Evolutionary conservation across 75 land plant genomes (phyloP).

Genomic region (Cunninghamia lanceolata): DNA sequence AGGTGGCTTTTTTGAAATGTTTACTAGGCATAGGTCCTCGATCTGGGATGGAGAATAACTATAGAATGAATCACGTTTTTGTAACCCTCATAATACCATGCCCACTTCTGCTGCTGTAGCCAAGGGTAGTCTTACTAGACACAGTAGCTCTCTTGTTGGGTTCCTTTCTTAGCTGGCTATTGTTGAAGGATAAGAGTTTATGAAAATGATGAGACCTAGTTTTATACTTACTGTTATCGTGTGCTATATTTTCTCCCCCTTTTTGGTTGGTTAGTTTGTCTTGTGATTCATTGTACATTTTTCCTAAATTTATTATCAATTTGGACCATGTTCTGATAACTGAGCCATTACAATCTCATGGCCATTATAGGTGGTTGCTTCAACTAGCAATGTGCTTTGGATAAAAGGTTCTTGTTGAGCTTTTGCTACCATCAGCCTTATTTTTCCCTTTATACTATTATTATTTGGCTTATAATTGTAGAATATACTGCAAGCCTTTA

Average conservation of each 20-base stretch:
- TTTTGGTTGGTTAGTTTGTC: background rate
- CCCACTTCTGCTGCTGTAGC: background rate
- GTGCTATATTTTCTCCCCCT: background rate
- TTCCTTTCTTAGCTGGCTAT: background rate
- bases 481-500: no score
- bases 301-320: no score
- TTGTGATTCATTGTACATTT: no score
- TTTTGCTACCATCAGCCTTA: no score
- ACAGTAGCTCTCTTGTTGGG: conserved; percentile 3
- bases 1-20: background rate
- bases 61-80: background rate
- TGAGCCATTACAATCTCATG: no score
- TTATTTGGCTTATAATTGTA: no score
- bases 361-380: no score
- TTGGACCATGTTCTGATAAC: no score
- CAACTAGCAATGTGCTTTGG: no score
- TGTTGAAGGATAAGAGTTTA: background rate
- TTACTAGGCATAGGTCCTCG: background rate
- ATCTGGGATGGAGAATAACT: background rate
- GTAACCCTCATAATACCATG: background rate
- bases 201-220: conserved; percentile 1
- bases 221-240: no score
- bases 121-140: background rate
- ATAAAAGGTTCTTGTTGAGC: no score
- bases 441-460: no score